Conservation (phyloP, 352 stramenopile species). For the Pythium volutum region DNA sequence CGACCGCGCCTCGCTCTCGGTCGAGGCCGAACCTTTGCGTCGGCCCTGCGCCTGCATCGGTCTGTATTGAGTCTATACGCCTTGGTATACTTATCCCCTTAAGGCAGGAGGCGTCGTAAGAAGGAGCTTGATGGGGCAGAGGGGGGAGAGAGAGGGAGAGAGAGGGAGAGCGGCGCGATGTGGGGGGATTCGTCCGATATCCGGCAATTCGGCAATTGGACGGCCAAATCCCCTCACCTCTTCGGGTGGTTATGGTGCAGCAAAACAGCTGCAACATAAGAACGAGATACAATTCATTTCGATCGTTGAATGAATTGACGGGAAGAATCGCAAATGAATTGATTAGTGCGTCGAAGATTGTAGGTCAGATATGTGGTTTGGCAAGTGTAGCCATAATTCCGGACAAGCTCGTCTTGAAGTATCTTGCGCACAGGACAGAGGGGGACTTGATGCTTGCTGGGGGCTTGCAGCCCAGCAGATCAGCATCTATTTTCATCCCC, state of each 20-base stretch:
- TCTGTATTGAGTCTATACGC: neutral
- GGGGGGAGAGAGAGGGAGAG: neutral
- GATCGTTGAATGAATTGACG: neutral
- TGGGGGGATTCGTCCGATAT: neutral
- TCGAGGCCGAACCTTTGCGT: slow-evolving; percentile 17
- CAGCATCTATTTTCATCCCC: neutral
- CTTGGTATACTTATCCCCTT: neutral
- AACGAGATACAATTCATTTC: neutral
- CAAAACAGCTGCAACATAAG: slow-evolving; percentile 10
- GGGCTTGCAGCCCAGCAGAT: neutral
- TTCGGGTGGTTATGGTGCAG: neutral
- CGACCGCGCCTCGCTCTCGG: slow-evolving; percentile 11
- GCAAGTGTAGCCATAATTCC: neutral
- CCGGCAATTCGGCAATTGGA: neutral
- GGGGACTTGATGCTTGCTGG: neutral
- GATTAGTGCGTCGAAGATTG: neutral
- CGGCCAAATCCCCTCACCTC: neutral
- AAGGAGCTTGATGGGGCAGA: too few relatives aligned
- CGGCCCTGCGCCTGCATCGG: slow-evolving; percentile 11
- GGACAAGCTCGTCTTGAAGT: neutral
- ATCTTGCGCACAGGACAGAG: neutral
- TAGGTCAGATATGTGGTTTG: neutral
- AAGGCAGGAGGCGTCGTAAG: too few relatives aligned
- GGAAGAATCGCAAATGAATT: neutral
- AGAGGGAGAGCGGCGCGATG: neutral